A percentile compares a stretch with the other conserved stretches of the same genome.
These are phyloP conservation scores for Beta macrorhiza DNA, from an alignment of 179 eudicot species.

Conservation along the genomic window DNA sequence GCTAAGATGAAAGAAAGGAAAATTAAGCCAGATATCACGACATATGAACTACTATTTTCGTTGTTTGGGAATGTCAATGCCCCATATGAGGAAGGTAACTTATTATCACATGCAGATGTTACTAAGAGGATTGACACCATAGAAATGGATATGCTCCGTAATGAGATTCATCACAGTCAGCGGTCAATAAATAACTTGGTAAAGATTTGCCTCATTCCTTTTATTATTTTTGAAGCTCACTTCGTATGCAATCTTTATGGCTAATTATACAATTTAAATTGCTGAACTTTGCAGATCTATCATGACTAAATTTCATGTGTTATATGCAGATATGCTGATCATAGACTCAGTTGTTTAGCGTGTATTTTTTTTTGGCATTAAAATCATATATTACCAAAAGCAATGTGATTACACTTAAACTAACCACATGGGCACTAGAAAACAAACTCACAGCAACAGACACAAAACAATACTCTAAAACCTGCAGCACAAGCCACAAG, in stretches of 20 bases:
- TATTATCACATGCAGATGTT: slow-evolving; percentile 59
- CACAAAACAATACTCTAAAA: too few species aligned
- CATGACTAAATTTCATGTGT: neutral
- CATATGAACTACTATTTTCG: slow-evolving; percentile 75
- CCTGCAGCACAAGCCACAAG: too few species aligned
- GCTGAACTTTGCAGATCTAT: neutral
- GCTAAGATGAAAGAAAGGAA: slow-evolving; percentile 67
- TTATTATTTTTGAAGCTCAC: slow-evolving; percentile 4
- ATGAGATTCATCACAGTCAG: slow-evolving; percentile 71
- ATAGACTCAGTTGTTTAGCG: too few species aligned
- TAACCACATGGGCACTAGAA: too few species aligned
- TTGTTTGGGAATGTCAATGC: slow-evolving; percentile 83
- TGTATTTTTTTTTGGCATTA: too few species aligned
- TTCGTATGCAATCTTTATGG: slow-evolving; percentile 10
- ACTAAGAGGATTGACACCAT: slow-evolving; percentile 67
- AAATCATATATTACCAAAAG: too few species aligned
- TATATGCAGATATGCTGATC: neutral
- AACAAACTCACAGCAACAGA: too few species aligned
- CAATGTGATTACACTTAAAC: too few species aligned
- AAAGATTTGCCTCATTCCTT: slow-evolving; percentile 19
- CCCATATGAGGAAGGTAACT: slow-evolving; percentile 77
- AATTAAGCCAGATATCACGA: slow-evolving; percentile 53
- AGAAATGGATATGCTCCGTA: slow-evolving; percentile 72
- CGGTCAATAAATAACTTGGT: slow-evolving; percentile 64
- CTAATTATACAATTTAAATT: neutral